Evolutionary conservation across 148 eudicot species (phyloP).

Genomic region (Fagopyrum esculentum): DNA sequence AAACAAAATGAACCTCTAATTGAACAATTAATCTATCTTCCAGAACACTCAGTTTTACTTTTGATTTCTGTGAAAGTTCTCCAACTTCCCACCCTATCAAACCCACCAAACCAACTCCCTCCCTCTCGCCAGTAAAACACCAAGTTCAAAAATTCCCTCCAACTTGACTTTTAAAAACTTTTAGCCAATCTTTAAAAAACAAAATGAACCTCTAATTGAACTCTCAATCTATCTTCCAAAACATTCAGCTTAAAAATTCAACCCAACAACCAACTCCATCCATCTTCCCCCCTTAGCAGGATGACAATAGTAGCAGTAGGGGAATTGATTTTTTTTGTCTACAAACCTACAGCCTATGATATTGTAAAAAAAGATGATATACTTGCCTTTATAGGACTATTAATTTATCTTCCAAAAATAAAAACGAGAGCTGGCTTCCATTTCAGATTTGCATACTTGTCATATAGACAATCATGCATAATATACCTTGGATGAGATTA

Average conservation of each 20-base stretch:
- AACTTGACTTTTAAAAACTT: too few relatives aligned
- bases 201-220: too few relatives aligned
- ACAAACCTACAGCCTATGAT: not conserved
- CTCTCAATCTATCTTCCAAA: too few relatives aligned
- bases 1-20: too few relatives aligned
- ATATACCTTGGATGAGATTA: constrained; percentile 90
- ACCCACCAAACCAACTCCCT: too few relatives aligned
- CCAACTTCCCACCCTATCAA: too few relatives aligned
- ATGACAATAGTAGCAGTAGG: not conserved
- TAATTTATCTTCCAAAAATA: not conserved
- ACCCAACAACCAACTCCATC: not conserved
- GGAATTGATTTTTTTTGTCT: not conserved
- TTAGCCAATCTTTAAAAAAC: too few relatives aligned
- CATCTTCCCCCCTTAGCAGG: not conserved
- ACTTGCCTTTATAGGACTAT: constrained; percentile 11
- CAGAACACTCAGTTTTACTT: too few relatives aligned
- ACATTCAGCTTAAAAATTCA: not conserved
- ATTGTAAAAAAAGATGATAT: constrained; percentile 5
- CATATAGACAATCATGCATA: not conserved
- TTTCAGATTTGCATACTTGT: not conserved
- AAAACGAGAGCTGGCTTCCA: not conserved
- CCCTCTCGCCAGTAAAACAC: too few relatives aligned
- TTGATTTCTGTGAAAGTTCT: too few relatives aligned
- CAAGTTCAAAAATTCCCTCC: too few relatives aligned
- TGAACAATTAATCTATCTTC: too few relatives aligned